These are phyloP conservation scores for Fusarium pseudograminearum DNA, from an alignment of 2,329 filamentous ascomycete species.

Conservation along the genomic window DNA sequence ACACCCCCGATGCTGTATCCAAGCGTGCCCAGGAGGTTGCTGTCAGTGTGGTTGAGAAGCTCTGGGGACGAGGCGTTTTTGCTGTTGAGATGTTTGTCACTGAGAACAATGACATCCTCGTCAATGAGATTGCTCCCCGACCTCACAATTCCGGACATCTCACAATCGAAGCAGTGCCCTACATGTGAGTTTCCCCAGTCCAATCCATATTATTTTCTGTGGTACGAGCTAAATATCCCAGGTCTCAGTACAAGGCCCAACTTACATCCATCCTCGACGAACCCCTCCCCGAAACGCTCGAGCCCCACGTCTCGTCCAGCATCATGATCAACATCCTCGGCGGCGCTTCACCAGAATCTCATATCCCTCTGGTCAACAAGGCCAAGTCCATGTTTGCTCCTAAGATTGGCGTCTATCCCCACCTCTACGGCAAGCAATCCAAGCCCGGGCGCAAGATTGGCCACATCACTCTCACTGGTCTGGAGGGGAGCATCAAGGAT, in stretches of 20 bases:
- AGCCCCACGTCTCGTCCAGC: constrained; percentile 68
- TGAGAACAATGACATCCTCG: constrained; percentile 74
- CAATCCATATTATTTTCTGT: accelerated
- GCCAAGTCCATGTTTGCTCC: constrained; percentile 59
- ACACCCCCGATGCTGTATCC: constrained; percentile 82
- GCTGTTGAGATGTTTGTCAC: constrained; percentile 96
- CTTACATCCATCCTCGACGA: constrained; percentile 82
- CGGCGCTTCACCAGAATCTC: constrained; percentile 73
- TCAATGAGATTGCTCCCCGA: constrained; percentile 89
- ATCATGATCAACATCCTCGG: constrained; percentile 89
- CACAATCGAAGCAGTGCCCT: constrained; percentile 89
- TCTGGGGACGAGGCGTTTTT: constrained; percentile 92
- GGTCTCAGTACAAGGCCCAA: constrained; percentile 91
- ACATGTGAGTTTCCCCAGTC: constrained; percentile 57
- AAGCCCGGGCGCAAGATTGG: constrained; percentile 94
- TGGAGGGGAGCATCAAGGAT: constrained; percentile 71
- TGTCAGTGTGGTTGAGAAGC: constrained; percentile 73
- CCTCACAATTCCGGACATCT: constrained; percentile 94
- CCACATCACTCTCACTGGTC: constrained; percentile 85
- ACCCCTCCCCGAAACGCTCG: constrained; percentile 66
- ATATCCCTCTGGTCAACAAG: constrained; percentile 63
- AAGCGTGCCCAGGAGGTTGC: constrained; percentile 59
- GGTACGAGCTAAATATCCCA: accelerated
- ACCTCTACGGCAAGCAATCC: constrained; percentile 92
- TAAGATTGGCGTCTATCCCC: constrained; percentile 70